phyloP scores from a whole-genome alignment of 345 rosid genomes.

The Aquilaria malaccensis region DNA sequence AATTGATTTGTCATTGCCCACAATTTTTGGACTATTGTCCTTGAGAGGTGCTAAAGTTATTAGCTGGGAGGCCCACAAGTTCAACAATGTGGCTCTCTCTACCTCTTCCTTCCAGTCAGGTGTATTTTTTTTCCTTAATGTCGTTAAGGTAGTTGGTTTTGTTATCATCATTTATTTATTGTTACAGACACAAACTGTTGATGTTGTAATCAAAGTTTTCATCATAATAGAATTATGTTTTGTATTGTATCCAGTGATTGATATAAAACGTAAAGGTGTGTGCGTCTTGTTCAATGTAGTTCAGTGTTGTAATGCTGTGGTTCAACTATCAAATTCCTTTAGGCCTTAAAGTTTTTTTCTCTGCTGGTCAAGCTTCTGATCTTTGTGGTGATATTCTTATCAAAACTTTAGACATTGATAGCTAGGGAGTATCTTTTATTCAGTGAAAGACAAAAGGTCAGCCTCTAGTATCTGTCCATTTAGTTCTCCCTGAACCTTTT shows the following conservation, averaged over 20 bases:
- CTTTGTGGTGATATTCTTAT: slow-evolving; percentile 21
- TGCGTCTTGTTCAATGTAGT: neutral
- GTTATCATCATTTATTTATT: neutral
- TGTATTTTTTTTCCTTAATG: slow-evolving; percentile 13
- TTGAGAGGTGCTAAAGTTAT: slow-evolving; percentile 10
- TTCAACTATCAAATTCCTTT: slow-evolving; percentile 1
- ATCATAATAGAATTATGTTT: neutral
- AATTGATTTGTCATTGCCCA: slow-evolving; percentile 16
- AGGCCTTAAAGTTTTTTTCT: slow-evolving; percentile 11
- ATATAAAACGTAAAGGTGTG: neutral
- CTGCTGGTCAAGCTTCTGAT: slow-evolving; percentile 11
- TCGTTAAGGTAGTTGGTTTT: slow-evolving; percentile 8
- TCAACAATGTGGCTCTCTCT: slow-evolving; percentile 15
- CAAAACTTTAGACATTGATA: slow-evolving; percentile 14
- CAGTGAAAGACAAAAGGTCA: slow-evolving; percentile 12
- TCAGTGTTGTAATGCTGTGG: neutral
- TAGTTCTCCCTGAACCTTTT: slow-evolving; percentile 11
- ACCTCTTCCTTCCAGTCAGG: slow-evolving; percentile 14
- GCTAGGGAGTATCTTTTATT: slow-evolving; percentile 24
- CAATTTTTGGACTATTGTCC: slow-evolving; percentile 20
- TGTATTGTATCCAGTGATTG: neutral
- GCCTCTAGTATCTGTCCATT: slow-evolving; percentile 17
- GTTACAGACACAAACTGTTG: neutral
- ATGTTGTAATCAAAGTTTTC: neutral
- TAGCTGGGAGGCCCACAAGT: slow-evolving; percentile 15